A percentile compares a stretch with the other conserved stretches of the same genome.
Conservation (phyloP, 2,329 filamentous ascomycete genomes). For the Chalara sp. region DNA sequence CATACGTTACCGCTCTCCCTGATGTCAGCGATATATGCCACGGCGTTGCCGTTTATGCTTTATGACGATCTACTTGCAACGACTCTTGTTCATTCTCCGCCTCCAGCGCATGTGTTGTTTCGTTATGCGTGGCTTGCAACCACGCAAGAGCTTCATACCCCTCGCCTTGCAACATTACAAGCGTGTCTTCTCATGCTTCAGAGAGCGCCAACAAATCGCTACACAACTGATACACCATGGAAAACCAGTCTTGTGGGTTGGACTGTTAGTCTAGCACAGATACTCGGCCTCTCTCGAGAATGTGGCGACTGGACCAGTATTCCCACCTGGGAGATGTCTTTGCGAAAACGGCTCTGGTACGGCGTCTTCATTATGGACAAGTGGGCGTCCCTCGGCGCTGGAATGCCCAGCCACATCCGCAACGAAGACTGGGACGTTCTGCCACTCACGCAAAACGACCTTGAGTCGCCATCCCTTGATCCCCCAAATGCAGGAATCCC, state of each 20-base stretch:
- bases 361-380: slow-evolving; percentile 28
- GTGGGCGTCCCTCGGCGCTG: slow-evolving; percentile 28
- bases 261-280: slow-evolving; percentile 27
- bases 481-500: slow-evolving; percentile 11
- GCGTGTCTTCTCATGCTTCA: slow-evolving; percentile 28
- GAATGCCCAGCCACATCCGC: slow-evolving; percentile 28
- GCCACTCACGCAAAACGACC: slow-evolving; percentile 18
- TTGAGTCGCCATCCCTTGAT: slow-evolving; percentile 16
- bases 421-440: slow-evolving; percentile 26
- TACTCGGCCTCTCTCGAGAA: slow-evolving; percentile 26
- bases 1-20: slow-evolving; percentile 30
- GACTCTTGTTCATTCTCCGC: slow-evolving; percentile 26
- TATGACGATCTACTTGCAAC: slow-evolving; percentile 33
- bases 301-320: slow-evolving; percentile 25
- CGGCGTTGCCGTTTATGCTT: slow-evolving; percentile 36
- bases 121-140: slow-evolving; percentile 26
- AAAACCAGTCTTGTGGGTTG: slow-evolving; percentile 28
- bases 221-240: slow-evolving; percentile 28
- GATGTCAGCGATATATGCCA: slow-evolving; percentile 35
- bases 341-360: slow-evolving; percentile 28
- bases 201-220: slow-evolving; percentile 27
- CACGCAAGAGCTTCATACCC: slow-evolving; percentile 28
- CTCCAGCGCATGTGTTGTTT: slow-evolving; percentile 23
- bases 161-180: slow-evolving; percentile 27
- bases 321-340: slow-evolving; percentile 25